Evolutionary conservation across 2,329 filamentous ascomycete genomes (phyloP).

Genomic region (Aspergillus jensenii): DNA sequence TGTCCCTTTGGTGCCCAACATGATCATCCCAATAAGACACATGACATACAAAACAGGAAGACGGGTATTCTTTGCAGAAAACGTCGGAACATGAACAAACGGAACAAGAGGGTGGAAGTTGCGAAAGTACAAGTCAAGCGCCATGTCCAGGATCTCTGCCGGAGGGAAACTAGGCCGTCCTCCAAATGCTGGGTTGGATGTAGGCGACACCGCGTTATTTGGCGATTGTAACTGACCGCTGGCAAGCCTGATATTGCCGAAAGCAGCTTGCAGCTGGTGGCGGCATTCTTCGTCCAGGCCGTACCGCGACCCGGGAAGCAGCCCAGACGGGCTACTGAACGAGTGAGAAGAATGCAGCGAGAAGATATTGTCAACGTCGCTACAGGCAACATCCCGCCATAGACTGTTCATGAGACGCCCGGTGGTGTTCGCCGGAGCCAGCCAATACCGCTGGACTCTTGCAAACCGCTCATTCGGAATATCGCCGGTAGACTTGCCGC

Average conservation of each 20-base stretch:
- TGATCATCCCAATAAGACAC: constrained; percentile 54
- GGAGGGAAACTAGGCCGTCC: constrained; percentile 46
- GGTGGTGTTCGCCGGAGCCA: constrained; percentile 37
- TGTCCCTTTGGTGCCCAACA: constrained; percentile 53
- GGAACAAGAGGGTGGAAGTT: constrained; percentile 55
- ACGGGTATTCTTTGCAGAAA: constrained; percentile 50
- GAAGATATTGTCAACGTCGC: constrained; percentile 42
- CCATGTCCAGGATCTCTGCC: constrained; percentile 55
- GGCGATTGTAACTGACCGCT: constrained; percentile 19
- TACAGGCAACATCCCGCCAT: constrained; percentile 41
- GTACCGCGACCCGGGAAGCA: constrained; percentile 32
- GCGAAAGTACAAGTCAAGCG: constrained; percentile 54
- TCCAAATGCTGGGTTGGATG: constrained; percentile 22
- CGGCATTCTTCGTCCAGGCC: constrained; percentile 46
- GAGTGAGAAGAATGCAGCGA: constrained; percentile 24
- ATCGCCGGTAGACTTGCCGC: constrained; percentile 20
- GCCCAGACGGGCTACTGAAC: constrained; percentile 19
- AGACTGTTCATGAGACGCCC: constrained; percentile 43
- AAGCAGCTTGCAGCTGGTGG: constrained; percentile 38
- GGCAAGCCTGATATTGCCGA: constrained; percentile 26
- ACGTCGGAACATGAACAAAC: constrained; percentile 55
- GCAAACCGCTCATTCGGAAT: constrained; percentile 45
- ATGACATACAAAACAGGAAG: constrained; percentile 51
- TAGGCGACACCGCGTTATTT: constrained; percentile 18
- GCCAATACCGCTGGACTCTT: constrained; percentile 44